A percentile compares a stretch with the other conserved stretches of the same genome.
phyloP scores from a whole-genome alignment of 345 rosid genomes.

The Hibiscus tridactylites region DNA sequence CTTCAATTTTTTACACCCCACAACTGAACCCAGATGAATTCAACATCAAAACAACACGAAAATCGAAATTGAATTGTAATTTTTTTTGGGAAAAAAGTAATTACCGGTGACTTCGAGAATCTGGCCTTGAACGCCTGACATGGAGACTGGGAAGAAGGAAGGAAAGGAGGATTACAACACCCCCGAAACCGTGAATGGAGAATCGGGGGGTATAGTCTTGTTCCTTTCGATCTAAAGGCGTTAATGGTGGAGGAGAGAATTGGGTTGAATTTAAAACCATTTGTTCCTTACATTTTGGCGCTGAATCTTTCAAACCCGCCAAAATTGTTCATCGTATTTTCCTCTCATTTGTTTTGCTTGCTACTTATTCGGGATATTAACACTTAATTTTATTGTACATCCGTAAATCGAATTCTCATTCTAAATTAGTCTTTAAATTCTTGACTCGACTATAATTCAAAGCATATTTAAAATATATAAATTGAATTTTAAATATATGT shows the following conservation, averaged over 20 bases:
- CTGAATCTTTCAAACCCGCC: not conserved
- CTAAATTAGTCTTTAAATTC: no score
- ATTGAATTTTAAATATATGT: no score
- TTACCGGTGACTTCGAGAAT: constrained; percentile 50
- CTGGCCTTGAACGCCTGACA: constrained; percentile 49
- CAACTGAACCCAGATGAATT: constrained; percentile 24
- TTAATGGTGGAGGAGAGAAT: not conserved
- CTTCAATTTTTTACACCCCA: constrained; percentile 54
- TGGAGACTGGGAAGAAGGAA: not conserved
- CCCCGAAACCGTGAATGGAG: not conserved
- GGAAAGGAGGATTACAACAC: not conserved
- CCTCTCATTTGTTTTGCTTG: not conserved
- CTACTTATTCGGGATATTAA: no score
- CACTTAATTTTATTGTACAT: no score
- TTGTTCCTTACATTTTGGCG: not conserved
- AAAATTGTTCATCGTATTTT: not conserved
- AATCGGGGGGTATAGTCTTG: not conserved
- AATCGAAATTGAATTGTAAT: no score
- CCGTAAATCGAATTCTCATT: no score
- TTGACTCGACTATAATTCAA: no score
- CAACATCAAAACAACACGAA: not conserved
- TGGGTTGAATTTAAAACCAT: not conserved
- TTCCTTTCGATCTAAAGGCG: not conserved
- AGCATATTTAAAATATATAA: no score
- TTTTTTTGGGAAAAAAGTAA: no score